A percentile compares a stretch with the other conserved stretches of the same genome.
Evolutionary conservation across 1,284 basidiomycete species (phyloP).

Genomic region (Apiotrichum akiyoshidainum): DNA sequence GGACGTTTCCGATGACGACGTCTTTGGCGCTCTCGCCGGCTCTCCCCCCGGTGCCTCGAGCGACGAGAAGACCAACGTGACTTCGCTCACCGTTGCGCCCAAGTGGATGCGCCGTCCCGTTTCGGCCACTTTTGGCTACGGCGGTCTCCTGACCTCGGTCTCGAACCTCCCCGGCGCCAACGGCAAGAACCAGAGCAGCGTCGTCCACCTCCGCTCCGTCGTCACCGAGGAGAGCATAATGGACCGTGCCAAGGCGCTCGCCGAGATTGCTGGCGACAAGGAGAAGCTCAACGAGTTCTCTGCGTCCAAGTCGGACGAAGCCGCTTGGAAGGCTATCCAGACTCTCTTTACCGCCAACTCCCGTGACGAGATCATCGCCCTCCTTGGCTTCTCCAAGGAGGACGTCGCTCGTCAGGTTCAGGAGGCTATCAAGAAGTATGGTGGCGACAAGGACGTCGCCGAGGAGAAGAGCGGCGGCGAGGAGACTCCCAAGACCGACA

Average conservation of each 20-base stretch:
- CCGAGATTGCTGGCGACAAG: constrained; percentile 60
- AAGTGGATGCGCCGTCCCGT: constrained; percentile 90
- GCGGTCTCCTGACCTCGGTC: constrained; percentile 78
- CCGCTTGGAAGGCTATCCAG: constrained; percentile 81
- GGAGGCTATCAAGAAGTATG: constrained; percentile 68
- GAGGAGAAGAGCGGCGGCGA: constrained; percentile 38
- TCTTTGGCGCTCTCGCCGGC: constrained; percentile 64
- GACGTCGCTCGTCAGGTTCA: constrained; percentile 77
- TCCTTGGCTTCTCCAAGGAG: constrained; percentile 89
- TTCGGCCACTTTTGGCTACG: constrained; percentile 84
- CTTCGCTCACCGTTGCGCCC: constrained; percentile 84
- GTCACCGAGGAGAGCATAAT: constrained; percentile 75
- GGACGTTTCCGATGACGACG: constrained; percentile 49
- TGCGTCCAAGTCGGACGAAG: constrained; percentile 55
- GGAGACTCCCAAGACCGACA: constrained; percentile 69
- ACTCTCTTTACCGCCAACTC: constrained; percentile 87
- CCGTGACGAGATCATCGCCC: constrained; percentile 80
- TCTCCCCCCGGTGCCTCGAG: constrained; percentile 60
- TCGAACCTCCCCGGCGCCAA: constrained; percentile 68
- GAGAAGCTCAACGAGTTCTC: constrained; percentile 66
- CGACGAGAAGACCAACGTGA: constrained; percentile 50
- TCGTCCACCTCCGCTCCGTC: constrained; percentile 72
- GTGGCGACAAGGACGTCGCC: constrained; percentile 27
- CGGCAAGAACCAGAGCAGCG: constrained; percentile 71
- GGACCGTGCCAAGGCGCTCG: constrained; percentile 70